Base-by-base conservation (phyloP, 1,139 yeast genomes). In the Taiozyma onychis region DNA sequence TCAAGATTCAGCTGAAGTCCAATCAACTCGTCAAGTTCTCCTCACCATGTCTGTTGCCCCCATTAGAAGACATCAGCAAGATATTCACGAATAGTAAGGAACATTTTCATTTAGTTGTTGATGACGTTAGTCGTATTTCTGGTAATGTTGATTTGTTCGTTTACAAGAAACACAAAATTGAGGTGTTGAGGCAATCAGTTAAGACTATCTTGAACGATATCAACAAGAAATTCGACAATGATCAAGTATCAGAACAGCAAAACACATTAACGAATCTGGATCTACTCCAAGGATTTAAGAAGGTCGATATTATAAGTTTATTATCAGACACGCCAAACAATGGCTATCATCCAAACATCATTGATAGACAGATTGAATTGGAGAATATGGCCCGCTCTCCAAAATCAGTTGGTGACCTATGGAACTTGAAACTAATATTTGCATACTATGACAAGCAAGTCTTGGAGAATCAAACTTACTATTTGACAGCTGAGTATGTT, bases 11-110 rank as follows among this genome's bases (percentile, higher is more conserved):
- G 0, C 61, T 77, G 51, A 71, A 70, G n/a, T 64, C 71, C 51
- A 81, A 81, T 0, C 66, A 65, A 10, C 58, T 68, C 5, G 52
- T 51, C 3, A 43, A 43, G 1, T 13, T 57, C 2, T 45, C 57
- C 26, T 70, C 95, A 1, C 97, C 97, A 0, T 80, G 88, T 57
- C 66, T 89, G 44, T 66, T 90, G 37, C 95, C 96, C 0, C 77
- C 78, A 41, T 64, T 87, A 34, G 70, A 72, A 22, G 68, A 69
- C 0, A 80, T 89, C 21, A 48, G 51, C 22, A 54, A 55, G 4
- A 56, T 71, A 8, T 66, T 70, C 44, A 74, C 82, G 0, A 58
- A 62, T 9, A 74, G 80, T 3, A 61, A 66, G 1, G 75, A 75
- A 34, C 74, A 75, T 59, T 79, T 77, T 59, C 71, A 73, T 16